phyloP scores from a whole-genome alignment of 2,329 filamentous ascomycete genomes.

The Colletotrichum incanum region DNA sequence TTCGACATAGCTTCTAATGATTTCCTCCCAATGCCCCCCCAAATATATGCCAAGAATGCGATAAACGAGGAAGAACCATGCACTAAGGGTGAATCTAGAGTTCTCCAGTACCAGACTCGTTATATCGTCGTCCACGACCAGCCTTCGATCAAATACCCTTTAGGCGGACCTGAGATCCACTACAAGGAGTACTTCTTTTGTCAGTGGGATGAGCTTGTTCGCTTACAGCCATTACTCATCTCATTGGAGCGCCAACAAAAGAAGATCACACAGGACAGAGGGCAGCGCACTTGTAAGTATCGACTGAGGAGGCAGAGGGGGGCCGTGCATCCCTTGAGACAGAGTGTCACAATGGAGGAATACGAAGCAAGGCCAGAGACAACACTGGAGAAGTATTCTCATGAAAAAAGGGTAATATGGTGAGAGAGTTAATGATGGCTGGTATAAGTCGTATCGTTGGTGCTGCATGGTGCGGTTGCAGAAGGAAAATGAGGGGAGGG shows the following conservation, averaged over 20 bases:
- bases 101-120: not conserved
- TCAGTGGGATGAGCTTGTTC: not conserved
- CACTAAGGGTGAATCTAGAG: too few relatives aligned
- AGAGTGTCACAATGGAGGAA: constrained; percentile 20
- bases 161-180: too few relatives aligned
- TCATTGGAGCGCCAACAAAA: not conserved
- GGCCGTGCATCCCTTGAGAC: not conserved
- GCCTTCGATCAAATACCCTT: not conserved
- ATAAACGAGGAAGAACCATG: too few relatives aligned
- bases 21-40: not conserved
- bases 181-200: not conserved
- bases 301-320: not conserved
- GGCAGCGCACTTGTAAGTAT: too few relatives aligned
- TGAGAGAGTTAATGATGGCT: not conserved
- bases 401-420: not conserved
- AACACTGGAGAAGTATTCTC: not conserved
- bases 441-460: not conserved
- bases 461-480: not conserved
- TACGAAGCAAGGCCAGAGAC: not conserved
- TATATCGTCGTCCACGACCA: not conserved
- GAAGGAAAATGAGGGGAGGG: not conserved
- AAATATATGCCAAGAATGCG: too few relatives aligned
- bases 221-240: not conserved
- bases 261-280: fast-evolving
- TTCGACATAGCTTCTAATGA: not conserved